Evolutionary conservation across 139 green algal species (phyloP), one percentile per base, ranked within the genome.

Genomic region (Chlamydomonas applanata): DNA sequence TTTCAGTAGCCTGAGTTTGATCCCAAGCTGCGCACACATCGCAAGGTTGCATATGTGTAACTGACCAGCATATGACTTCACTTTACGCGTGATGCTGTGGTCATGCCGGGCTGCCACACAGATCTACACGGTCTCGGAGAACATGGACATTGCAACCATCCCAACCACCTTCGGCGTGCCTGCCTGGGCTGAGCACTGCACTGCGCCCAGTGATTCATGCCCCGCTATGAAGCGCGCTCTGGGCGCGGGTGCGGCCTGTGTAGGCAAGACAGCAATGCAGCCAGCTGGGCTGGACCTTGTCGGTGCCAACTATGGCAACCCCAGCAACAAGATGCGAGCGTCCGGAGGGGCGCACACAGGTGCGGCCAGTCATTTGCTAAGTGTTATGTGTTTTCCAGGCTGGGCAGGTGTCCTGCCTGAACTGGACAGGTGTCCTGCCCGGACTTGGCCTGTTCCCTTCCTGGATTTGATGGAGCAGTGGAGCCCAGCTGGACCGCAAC

Each of bases 301-400:
- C 20, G 81, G 81, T 0, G 71, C 70, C 40, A 83, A 80, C 62
- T 79, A 64, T 69, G 81, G 81, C 34, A 81, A 75, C 54, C 76
- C 76, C 2, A 54, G 67, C 67, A 83, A 86, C 57, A 79, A 76
- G 62, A 45, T 32, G 1, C n/a, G 73, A 7, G 34, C 72, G 4
- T 32, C 81, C 14, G 81, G 81, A 4, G 81, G 81, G 2, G 73
- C 66, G 14, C 44, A 67, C 19, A 83, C 81, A n/a, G 80, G 79
- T 84, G 52, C 2, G 77, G n/a, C n/a, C n/a, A n/a, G n/a, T n/a
- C n/a, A n/a, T n/a, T n/a, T n/a, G n/a, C n/a, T n/a, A n/a, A n/a
- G n/a, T n/a, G n/a, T n/a, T n/a, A n/a, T n/a, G n/a, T n/a, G n/a
- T 52, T 27, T 16, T 52, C 7, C 32, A 16, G 3, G 32, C 29